Evolutionary conservation across 768 basidiomycete species (phyloP).

Genomic region (Leccinellum luteum): DNA sequence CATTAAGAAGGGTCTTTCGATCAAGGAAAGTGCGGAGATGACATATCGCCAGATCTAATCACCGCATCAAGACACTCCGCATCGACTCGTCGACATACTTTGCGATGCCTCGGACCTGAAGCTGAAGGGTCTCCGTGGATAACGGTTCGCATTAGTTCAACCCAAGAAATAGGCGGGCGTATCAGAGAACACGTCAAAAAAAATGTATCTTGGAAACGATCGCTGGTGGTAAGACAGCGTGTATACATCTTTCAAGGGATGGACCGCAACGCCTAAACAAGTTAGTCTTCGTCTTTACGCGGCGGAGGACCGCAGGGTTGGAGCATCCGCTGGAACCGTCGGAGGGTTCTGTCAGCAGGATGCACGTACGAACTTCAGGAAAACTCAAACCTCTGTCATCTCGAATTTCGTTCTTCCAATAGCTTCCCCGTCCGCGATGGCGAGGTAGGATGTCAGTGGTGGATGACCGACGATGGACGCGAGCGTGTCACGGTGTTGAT

Average conservation of each 20-base stretch:
- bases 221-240: neutral
- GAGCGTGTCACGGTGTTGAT: constrained; percentile 96
- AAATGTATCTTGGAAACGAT: neutral
- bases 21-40: neutral
- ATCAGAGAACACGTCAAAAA: neutral
- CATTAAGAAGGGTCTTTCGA: neutral
- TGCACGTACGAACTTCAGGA: constrained; percentile 6
- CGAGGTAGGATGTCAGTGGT: constrained; percentile 78
- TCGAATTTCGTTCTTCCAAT: constrained; percentile 88
- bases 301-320: constrained; percentile 94
- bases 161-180: too few species aligned
- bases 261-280: too few species aligned
- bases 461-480: constrained; percentile 92
- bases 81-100: neutral
- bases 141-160: neutral
- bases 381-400: constrained; percentile 78
- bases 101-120: neutral
- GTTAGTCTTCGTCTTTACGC: constrained; percentile 76
- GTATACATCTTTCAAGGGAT: too few species aligned
- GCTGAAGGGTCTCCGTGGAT: too few species aligned
- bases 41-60: neutral
- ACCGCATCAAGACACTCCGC: neutral
- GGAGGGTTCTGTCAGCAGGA: constrained; percentile 19
- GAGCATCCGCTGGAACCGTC: constrained; percentile 69
- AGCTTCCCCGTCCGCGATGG: constrained; percentile 94